phyloP scores from a whole-genome alignment of 192 early-diverging fungal genomes.

The Linnemannia elongata region DNA sequence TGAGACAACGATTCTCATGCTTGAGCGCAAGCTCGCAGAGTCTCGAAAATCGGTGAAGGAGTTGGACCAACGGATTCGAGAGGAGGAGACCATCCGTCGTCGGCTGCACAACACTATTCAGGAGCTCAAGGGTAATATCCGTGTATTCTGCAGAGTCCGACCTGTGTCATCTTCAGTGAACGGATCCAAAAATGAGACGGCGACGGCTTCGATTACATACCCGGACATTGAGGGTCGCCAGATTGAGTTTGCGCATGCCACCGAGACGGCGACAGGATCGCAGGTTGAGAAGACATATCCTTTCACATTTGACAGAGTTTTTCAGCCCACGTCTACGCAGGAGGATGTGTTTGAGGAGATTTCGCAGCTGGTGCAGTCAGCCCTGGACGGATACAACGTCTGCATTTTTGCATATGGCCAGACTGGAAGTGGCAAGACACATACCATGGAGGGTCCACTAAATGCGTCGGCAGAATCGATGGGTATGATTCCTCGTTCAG shows the following conservation, averaged over 20 bases:
- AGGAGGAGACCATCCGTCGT: constrained; percentile 82
- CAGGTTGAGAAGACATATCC: constrained; percentile 70
- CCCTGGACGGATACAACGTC: constrained; percentile 96
- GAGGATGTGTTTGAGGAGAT: constrained; percentile 92
- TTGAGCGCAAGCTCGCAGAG: constrained; percentile 22
- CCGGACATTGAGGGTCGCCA: constrained; percentile 49
- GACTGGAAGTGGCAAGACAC: constrained; percentile 94
- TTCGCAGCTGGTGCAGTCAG: constrained; percentile 95
- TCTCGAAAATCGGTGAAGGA: constrained; percentile 10
- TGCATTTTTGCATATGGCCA: constrained; percentile 99
- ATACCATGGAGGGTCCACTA: constrained; percentile 82
- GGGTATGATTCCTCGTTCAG: constrained; percentile 97
- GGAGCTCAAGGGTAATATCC: constrained; percentile 97
- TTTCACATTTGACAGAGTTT: constrained; percentile 92
- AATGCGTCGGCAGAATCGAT: constrained; percentile 55
- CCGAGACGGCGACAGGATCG: constrained; percentile 41
- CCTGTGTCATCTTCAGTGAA: constrained; percentile 68
- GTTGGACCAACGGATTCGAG: constrained; percentile 39
- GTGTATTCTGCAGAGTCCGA: constrained; percentile 96
- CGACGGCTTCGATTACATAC: constrained; percentile 34
- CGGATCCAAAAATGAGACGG: constrained; percentile 9
- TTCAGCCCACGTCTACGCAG: constrained; percentile 77
- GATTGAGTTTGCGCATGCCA: constrained; percentile 80
- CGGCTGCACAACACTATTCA: constrained; percentile 92
- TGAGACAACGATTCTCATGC: constrained; percentile 61